Evolutionary conservation across 1,139 yeast species (phyloP).

Genomic region (Candida smagusa): DNA sequence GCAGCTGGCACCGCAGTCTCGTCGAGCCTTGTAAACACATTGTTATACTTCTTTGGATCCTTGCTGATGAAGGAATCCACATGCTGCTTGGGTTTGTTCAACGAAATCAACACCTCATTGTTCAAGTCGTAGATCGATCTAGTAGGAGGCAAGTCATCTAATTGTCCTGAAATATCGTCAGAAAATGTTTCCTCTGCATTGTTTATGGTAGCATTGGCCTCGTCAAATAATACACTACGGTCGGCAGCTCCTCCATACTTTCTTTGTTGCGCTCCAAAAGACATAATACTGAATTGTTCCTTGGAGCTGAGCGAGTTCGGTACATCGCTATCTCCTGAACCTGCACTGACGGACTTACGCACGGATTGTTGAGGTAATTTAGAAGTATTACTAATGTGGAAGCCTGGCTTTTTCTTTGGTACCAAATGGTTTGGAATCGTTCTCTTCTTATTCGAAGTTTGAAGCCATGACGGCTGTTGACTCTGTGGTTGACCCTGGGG

Average conservation of each 20-base stretch:
- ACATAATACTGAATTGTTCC: constrained; percentile 35
- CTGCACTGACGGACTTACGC: constrained; percentile 5
- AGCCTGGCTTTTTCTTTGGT: constrained; percentile 43
- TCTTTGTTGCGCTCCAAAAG: constrained; percentile 37
- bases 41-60: constrained; percentile 45
- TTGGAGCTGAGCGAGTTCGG: constrained; percentile 11
- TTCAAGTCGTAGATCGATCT: constrained; percentile 58
- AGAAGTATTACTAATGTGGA: constrained; percentile 26
- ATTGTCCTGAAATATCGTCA: constrained; percentile 28
- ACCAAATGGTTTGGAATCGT: constrained; percentile 56
- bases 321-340: constrained; percentile 5
- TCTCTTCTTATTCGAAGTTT: constrained; percentile 49
- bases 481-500: constrained; percentile 4
- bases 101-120: constrained; percentile 36
- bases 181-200: constrained; percentile 21
- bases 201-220: constrained; percentile 2
- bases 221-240: constrained; percentile 8
- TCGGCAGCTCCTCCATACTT: constrained; percentile 11
- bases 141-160: constrained; percentile 56
- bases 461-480: constrained; percentile 48
- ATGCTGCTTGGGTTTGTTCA: constrained; percentile 30
- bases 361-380: constrained; percentile 6
- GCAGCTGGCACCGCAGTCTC: constrained; percentile 2
- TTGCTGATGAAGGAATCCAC: constrained; percentile 39
- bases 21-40: constrained; percentile 40